Conservation (phyloP, 805 yeast genomes). For the Spathaspora boniae region DNA sequence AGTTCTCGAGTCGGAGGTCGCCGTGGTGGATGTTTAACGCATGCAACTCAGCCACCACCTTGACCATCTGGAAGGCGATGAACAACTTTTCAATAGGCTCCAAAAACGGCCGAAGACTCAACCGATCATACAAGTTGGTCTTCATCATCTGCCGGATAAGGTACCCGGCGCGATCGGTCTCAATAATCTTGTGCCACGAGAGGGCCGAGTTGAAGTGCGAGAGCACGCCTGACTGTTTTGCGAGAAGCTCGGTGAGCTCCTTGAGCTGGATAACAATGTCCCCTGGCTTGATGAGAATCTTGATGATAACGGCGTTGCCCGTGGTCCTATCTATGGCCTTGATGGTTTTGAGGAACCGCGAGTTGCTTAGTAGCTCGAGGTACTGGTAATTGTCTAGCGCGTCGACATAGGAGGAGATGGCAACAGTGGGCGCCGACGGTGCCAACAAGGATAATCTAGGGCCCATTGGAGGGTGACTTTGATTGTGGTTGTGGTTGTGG, state of each 20-base stretch:
- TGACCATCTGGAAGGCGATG: conserved; percentile 75
- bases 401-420: conserved; percentile 84
- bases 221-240: conserved; percentile 38
- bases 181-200: conserved; percentile 71
- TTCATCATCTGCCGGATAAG: conserved; percentile 76
- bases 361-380: conserved; percentile 68
- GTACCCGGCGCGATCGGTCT: conserved; percentile 91
- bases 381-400: conserved; percentile 75
- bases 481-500: not conserved
- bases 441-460: conserved; percentile 80
- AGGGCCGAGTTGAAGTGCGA: conserved; percentile 55
- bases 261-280: conserved; percentile 21
- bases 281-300: conserved; percentile 66
- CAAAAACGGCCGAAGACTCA: conserved; percentile 83
- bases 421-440: conserved; percentile 90
- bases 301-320: conserved; percentile 68
- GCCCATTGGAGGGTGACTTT: conserved; percentile 57
- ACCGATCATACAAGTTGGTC: conserved; percentile 81
- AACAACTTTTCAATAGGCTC: conserved; percentile 79
- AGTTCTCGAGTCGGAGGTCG: conserved; percentile 87
- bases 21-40: conserved; percentile 67
- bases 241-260: conserved; percentile 23
- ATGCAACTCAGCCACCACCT: conserved; percentile 65
- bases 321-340: conserved; percentile 65
- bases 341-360: conserved; percentile 82